Conservation (phyloP, 768 basidiomycete species). For the Leccinum disarticulatum region DNA sequence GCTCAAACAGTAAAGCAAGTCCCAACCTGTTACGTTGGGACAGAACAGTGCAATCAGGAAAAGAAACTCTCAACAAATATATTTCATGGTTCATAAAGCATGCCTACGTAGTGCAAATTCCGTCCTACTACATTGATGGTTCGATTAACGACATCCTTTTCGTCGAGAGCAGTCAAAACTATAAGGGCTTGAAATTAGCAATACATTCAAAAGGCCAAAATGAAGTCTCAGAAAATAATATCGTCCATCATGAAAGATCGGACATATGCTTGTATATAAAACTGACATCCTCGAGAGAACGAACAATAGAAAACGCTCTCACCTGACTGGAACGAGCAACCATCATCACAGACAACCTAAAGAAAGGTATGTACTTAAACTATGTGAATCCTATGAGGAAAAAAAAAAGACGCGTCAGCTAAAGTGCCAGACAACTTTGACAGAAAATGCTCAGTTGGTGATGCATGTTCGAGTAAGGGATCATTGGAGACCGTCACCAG, state of each 20-base stretch:
- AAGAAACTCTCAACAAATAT: not conserved
- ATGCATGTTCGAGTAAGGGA: constrained; percentile 79
- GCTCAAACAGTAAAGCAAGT: not conserved
- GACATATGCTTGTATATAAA: constrained; percentile 74
- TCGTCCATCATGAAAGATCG: constrained; percentile 60
- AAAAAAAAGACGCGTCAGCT: constrained; percentile 2
- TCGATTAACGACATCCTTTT: not conserved
- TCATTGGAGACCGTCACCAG: constrained; percentile 69
- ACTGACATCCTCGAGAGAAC: constrained; percentile 46
- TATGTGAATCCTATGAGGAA: not conserved
- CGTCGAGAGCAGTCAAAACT: not conserved
- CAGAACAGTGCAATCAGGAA: not conserved
- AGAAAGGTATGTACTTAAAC: not conserved
- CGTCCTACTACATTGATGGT: not conserved
- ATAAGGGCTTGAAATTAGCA: constrained; percentile 6
- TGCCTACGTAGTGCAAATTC: not conserved
- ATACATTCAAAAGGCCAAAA: not conserved
- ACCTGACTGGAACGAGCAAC: constrained; percentile 1
- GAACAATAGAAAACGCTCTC: constrained; percentile 6
- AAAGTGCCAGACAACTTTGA: constrained; percentile 19
- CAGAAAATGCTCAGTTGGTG: constrained; percentile 44
- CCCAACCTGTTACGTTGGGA: too few relatives aligned
- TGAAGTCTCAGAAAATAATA: constrained; percentile 46
- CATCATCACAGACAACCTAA: not conserved
- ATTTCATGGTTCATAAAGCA: not conserved